phyloP scores from a whole-genome alignment of 345 rosid genomes.

The Arabis hirsuta region DNA sequence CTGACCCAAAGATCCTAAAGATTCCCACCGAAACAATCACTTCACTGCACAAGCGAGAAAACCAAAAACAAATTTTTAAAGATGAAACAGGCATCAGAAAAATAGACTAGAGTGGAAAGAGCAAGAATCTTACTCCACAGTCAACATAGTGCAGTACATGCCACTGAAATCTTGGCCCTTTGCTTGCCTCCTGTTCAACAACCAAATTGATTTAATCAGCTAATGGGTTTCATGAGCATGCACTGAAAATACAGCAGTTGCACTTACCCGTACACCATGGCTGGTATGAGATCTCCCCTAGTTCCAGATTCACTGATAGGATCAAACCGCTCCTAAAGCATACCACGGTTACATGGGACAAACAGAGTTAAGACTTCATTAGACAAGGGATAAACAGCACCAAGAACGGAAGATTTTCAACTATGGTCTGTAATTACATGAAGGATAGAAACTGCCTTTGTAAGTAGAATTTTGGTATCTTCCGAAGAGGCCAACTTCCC shows the following conservation, averaged over 20 bases:
- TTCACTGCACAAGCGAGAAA: constrained; percentile 56
- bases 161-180: constrained; percentile 83
- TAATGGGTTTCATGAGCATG: background rate
- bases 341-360: constrained; percentile 21
- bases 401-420: background rate
- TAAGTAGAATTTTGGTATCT: constrained; percentile 58
- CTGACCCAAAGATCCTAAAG: constrained; percentile 77
- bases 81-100: background rate
- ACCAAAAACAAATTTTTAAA: background rate
- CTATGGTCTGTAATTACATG: constrained; percentile 58
- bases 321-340: constrained; percentile 76
- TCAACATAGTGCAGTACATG: constrained; percentile 80
- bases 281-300: constrained; percentile 77
- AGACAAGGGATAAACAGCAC: constrained; percentile 2
- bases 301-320: constrained; percentile 71
- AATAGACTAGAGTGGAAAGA: background rate
- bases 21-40: constrained; percentile 80
- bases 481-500: constrained; percentile 56
- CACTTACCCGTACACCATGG: constrained; percentile 86
- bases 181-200: constrained; percentile 53
- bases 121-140: constrained; percentile 69
- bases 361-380: constrained; percentile 29
- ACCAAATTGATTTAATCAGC: constrained; percentile 21
- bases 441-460: constrained; percentile 72
- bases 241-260: background rate